A percentile compares a stretch with the other conserved stretches of the same genome.
Conservation (phyloP, 768 basidiomycete species). For the Phlegmacium glaucopus region DNA sequence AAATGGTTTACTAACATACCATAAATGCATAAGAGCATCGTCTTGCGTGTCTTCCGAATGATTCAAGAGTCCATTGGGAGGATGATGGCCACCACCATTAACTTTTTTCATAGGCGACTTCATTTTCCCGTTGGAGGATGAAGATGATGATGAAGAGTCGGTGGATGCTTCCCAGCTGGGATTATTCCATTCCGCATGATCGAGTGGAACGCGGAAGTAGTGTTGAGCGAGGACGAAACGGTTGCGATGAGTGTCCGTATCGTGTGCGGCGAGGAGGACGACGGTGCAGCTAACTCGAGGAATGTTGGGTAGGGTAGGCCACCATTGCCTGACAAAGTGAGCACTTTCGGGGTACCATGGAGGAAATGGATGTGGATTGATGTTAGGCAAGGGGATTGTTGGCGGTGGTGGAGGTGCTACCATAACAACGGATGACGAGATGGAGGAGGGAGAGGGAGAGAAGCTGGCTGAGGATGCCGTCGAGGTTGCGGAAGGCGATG, state of each 20-base stretch:
- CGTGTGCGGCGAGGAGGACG: constrained; percentile 60
- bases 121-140: constrained; percentile 2
- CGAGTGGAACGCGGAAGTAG: constrained; percentile 69
- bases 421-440: constrained; percentile 1
- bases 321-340: constrained; percentile 80
- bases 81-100: background rate
- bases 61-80: background rate
- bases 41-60: constrained; percentile 26
- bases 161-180: background rate
- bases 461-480: constrained; percentile 5
- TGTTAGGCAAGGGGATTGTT: constrained; percentile 14
- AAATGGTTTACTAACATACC: constrained; percentile 70
- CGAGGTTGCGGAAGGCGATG: constrained; percentile 12
- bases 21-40: constrained; percentile 61
- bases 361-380: constrained; percentile 63
- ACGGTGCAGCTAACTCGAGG: constrained; percentile 72
- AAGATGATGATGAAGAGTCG: background rate
- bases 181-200: constrained; percentile 28
- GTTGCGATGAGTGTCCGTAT: constrained; percentile 55
- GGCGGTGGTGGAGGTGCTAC: constrained; percentile 1
- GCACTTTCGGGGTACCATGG: constrained; percentile 72
- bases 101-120: background rate
- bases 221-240: constrained; percentile 70
- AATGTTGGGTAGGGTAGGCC: constrained; percentile 63
- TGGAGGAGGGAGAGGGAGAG: constrained; percentile 5